Evolutionary conservation across 2,329 filamentous ascomycete species (phyloP), one percentile per base, ranked within the genome.

Genomic region (Immersiporthe knoxdaviesiana): DNA sequence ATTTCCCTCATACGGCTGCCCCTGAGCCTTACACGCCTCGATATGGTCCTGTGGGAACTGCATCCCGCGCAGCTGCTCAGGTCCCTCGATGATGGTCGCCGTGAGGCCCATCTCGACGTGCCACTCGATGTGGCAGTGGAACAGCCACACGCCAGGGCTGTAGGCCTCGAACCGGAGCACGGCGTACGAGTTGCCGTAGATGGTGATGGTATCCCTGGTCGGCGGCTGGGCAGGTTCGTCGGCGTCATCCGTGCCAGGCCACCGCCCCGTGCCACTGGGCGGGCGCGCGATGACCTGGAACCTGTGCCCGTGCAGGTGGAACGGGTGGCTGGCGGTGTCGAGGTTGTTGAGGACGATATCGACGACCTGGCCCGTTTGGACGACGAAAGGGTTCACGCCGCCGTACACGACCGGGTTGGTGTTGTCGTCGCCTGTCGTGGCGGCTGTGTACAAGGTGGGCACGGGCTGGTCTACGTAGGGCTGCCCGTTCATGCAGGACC

Each of bases 401-500:
- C 83, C 83, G 69, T 85, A 85, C 7, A 84, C 77, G 2, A 68
- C 44, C 0, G 80, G 76, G 72, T 85, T 75, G 7, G 77, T 79
- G 74, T 84, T 84, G 74, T 79, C 73, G 0, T 77, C 73, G 5
- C 85, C 85, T 1, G 86, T 80, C 0, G 88, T 88, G 3, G 91
- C 83, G n/a, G 85, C 91, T 3, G 89, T 90, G 82, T 92, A 94
- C 7, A 94, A 81, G 0, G 89, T 88, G 0, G 91, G 91, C 0
- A 93, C 90, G 74, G 88, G 87, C 65, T 91, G 91, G 10, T 77
- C 71, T n/a, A 91, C 84, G 75, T 92, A 93, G 8, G 90, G 90
- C 59, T 88, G 79, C 72, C 87, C 85, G 78, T 92, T 93, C 78
- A 90, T 82, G 75, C 82, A 87, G 14, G 84, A 84, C 37, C 92